Base-by-base conservation (phyloP, 345 rosid genomes). In the Ceriops tagal region DNA sequence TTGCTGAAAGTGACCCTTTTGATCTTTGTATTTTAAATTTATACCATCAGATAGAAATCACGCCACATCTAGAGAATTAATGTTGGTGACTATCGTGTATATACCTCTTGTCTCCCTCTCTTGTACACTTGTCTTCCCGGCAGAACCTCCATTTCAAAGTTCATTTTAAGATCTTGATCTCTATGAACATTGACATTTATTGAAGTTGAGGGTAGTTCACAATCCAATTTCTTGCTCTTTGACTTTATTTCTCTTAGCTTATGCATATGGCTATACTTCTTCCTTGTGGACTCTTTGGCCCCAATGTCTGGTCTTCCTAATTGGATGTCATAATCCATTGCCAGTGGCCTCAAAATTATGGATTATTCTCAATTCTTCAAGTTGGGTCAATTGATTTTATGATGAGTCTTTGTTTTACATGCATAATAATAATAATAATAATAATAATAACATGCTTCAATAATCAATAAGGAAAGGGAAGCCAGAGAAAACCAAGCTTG, bases 201-300 rank as follows among this genome's bases (percentile, higher is more conserved):
- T 2, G 39, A 31, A 65, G 47, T 72, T n/a, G 68, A 72, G 80
- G 76, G 71, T 11, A 62, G 84, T 66, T 80, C 72, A 74, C 60
- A 10, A 67, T 73, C 80, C 82, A 75, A 57, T 6, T 70, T 73
- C 21, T 74, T 79, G 82, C 74, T 43, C 51, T 75, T 77, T 79
- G 80, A 77, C 79, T 83, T 77, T 7, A 53, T 70, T 35, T 82
- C 75, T 72, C 79, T 73, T 26, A 59, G 77, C 71, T 77, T 81
- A 10, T 24, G 10, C 18, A 73, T 80, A 82, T 86, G 65, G 8
- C 71, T 61, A 11, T 53, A 27, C 73, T 64, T 76, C 32, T 39
- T 56, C 31, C 37, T n/a, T n/a, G 83, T 72, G 80, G 80, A 76
- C 71, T 76, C 83, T 66, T 58, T 72, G 67, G n/a, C 35, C 24